Evolutionary conservation across 495 filamentous ascomycete species (phyloP).

Genomic region (Trichoderma parareesei): DNA sequence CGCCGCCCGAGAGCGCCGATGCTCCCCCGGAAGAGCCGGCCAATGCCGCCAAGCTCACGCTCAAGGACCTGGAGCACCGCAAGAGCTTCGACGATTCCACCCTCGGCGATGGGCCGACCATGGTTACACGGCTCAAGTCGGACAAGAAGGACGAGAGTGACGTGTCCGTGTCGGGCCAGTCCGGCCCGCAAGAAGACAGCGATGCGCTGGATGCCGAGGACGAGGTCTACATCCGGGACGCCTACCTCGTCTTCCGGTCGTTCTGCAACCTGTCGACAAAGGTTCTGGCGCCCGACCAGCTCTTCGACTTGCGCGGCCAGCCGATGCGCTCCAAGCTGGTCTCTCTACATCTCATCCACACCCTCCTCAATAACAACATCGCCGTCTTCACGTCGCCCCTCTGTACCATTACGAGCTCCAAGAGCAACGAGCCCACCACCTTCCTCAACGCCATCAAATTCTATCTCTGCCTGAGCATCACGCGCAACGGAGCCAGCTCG

Average conservation of each 20-base stretch:
- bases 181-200: constrained; percentile 40
- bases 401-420: constrained; percentile 81
- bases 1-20: constrained; percentile 44
- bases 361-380: constrained; percentile 85
- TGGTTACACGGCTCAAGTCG: constrained; percentile 72
- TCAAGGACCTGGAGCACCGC: constrained; percentile 90
- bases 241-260: constrained; percentile 92
- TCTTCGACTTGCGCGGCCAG: constrained; percentile 84
- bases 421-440: constrained; percentile 72
- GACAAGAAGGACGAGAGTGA: constrained; percentile 40
- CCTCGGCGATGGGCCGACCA: constrained; percentile 86
- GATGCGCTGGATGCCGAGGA: constrained; percentile 80
- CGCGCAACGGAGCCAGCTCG: constrained; percentile 88
- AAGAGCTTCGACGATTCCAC: constrained; percentile 90
- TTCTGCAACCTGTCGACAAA: constrained; percentile 98
- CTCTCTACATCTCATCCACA: constrained; percentile 89
- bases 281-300: constrained; percentile 74
- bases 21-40: constrained; percentile 27
- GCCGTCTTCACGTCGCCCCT: constrained; percentile 79
- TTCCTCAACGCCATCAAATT: constrained; percentile 96
- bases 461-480: constrained; percentile 88
- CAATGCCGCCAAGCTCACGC: constrained; percentile 63
- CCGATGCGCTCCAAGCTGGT: constrained; percentile 96
- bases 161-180: constrained; percentile 51
- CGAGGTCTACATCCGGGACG: constrained; percentile 92